These are phyloP conservation scores for Apiospora marii DNA, from an alignment of 2,329 filamentous ascomycete genomes.

Conservation along the genomic window DNA sequence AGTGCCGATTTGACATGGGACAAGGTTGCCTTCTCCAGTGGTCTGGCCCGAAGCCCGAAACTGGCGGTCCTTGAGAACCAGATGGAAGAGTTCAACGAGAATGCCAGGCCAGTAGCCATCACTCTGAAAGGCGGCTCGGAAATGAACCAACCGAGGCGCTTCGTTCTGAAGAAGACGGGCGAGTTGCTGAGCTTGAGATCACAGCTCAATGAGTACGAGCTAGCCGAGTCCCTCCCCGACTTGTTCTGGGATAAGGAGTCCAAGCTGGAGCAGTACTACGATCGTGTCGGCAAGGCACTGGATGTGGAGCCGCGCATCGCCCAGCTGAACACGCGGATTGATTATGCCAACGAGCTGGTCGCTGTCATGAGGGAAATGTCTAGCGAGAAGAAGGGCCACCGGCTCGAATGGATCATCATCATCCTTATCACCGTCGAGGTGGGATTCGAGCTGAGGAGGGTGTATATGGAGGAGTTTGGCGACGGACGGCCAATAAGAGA, in stretches of 20 bases:
- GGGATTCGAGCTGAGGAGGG: constrained; percentile 72
- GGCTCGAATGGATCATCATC: constrained; percentile 96
- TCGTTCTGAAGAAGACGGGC: constrained; percentile 92
- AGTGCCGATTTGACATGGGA: constrained; percentile 73
- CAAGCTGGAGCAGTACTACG: constrained; percentile 92
- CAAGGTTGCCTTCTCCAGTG: constrained; percentile 96
- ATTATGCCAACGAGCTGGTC: constrained; percentile 96
- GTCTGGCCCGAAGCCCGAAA: constrained; percentile 90
- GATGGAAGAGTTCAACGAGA: constrained; percentile 84
- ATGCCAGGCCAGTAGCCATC: constrained; percentile 81
- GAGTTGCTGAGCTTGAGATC: constrained; percentile 89
- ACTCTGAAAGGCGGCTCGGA: constrained; percentile 67
- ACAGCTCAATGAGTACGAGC: constrained; percentile 94
- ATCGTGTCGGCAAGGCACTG: constrained; percentile 87
- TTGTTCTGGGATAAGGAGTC: constrained; percentile 98
- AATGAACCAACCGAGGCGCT: constrained; percentile 73
- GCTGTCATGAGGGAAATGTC: constrained; percentile 86
- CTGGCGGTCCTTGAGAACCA: constrained; percentile 89
- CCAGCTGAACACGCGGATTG: constrained; percentile 94
- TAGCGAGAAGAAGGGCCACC: constrained; percentile 87
- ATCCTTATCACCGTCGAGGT: constrained; percentile 92
- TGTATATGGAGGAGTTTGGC: constrained; percentile 21
- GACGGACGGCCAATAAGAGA: constrained; percentile 10
- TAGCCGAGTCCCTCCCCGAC: constrained; percentile 94
- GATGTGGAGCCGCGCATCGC: constrained; percentile 93